These are phyloP conservation scores for Saposhnikovia divaricata DNA, from an alignment of 129 eudicot genomes.

Conservation along the genomic window DNA sequence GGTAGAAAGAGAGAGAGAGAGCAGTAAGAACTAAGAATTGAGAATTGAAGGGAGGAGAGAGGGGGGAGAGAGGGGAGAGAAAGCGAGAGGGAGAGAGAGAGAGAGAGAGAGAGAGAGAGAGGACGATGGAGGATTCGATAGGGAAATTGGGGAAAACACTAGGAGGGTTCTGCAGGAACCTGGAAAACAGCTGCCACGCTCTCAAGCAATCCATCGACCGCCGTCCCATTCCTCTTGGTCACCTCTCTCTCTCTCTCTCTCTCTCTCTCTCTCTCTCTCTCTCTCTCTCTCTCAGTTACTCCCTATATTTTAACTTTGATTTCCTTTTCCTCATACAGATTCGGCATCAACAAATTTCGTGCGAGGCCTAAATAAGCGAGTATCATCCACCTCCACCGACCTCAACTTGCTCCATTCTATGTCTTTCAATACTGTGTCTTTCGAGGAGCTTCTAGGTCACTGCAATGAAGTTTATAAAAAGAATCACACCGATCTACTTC, in stretches of 20 bases:
- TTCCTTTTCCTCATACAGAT: constrained; percentile 23
- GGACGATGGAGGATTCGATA: constrained; percentile 58
- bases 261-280: neutral
- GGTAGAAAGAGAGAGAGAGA: neutral
- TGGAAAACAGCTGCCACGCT: constrained; percentile 54
- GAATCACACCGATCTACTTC: constrained; percentile 41
- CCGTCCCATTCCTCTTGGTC: constrained; percentile 86
- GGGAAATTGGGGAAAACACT: constrained; percentile 40
- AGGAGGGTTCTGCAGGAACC: constrained; percentile 64
- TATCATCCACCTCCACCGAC: constrained; percentile 48
- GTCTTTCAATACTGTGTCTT: constrained; percentile 78
- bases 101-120: neutral
- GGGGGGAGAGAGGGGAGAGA: neutral
- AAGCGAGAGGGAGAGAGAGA: neutral
- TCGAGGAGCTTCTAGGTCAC: constrained; percentile 91
- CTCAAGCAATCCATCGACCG: constrained; percentile 79
- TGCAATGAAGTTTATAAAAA: constrained; percentile 61
- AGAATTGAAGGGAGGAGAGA: no score
- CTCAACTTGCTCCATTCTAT: constrained; percentile 79
- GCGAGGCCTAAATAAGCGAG: constrained; percentile 61
- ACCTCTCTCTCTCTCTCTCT: no score
- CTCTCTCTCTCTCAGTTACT: neutral
- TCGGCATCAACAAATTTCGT: constrained; percentile 77
- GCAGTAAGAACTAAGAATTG: no score
- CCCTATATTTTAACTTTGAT: neutral